These are phyloP conservation scores for Ananas comosus DNA, from an alignment of 176 grass and related monocot species.

Conservation along the genomic window DNA sequence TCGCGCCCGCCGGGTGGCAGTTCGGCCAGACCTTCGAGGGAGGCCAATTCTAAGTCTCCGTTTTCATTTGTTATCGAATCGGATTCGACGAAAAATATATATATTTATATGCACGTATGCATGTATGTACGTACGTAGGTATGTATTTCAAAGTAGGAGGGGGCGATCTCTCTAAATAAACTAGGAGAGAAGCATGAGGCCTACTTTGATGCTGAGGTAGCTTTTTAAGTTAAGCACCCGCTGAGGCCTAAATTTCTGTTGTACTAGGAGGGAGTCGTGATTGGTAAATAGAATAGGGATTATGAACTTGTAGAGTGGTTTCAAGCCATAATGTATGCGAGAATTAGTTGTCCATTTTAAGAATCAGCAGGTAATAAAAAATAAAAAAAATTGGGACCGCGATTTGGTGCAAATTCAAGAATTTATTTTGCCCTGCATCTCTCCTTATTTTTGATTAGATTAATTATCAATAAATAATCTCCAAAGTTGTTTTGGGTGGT, in stretches of 20 bases:
- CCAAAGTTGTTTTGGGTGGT: no score
- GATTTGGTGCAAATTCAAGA: no score
- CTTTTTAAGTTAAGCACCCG: slow-evolving; percentile 21
- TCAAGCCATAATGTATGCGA: no score
- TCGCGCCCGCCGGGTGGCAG: slow-evolving; percentile 43
- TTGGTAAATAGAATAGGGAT: neutral
- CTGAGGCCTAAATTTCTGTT: neutral
- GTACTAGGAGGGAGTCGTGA: neutral
- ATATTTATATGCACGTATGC: neutral
- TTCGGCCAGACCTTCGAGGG: slow-evolving; percentile 80
- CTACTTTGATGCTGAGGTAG: slow-evolving; percentile 13
- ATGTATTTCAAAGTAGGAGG: no score
- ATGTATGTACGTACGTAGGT: neutral
- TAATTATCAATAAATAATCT: no score
- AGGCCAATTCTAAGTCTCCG: slow-evolving; percentile 34
- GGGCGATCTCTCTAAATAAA: neutral
- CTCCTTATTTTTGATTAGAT: no score
- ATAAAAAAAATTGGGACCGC: no score
- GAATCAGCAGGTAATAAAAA: no score
- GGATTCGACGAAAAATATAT: neutral
- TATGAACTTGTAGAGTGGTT: neutral
- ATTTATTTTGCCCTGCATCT: no score
- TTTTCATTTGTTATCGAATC: neutral
- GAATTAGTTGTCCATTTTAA: no score
- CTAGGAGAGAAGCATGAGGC: neutral